Base-by-base conservation (phyloP, 192 early-diverging fungal species). In the Mortierella antarctica region DNA sequence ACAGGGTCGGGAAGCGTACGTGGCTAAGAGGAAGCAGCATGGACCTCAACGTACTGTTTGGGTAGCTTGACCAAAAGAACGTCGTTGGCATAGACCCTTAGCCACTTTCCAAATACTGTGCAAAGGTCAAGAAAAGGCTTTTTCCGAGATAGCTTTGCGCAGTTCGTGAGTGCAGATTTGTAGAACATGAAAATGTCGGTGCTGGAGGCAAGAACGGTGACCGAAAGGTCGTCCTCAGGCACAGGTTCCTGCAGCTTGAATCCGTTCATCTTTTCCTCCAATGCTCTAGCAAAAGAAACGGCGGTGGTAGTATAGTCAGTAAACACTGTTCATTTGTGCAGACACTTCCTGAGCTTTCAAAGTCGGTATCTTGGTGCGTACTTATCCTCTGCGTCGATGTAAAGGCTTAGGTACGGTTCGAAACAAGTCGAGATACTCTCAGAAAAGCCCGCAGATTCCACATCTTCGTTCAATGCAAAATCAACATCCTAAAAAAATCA, bases 151-250 rank as follows among this genome's bases (percentile, higher is more conserved):
- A 98, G 82, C 59, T 93, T 92, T 0, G 95, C 90, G 70, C 93
- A 97, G 65, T 95, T 92, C 13, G 88, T 89, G 20, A 99, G 78
- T 5, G 97, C 92, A 69, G 97, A 93, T 20, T 95, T 91, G 86
- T 98, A 98, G 69, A 89, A 93, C 67, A 93, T 88, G 83, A 98
- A 96, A 48, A 99, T 86, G 52, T 99, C 98, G 0, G 95, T 96
- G 74, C 92, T 93, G 6, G 96, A 98, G 9, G 92, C 86, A 42
- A 97, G 65, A 4, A 99, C 95, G 2, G 87, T 83, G 15, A 88
- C 82, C 15, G 85, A 84, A 10, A 71, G 62, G 62, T 92, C 91
- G 21, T 91, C 85, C 60, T 91, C 89, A 2, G 87, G 73, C 7
- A 84, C 67, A 6, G 83, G 55, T 50, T 87, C 75, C 10, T 65